phyloP scores from a whole-genome alignment of 345 rosid genomes.

The Citrus cavaleriei region DNA sequence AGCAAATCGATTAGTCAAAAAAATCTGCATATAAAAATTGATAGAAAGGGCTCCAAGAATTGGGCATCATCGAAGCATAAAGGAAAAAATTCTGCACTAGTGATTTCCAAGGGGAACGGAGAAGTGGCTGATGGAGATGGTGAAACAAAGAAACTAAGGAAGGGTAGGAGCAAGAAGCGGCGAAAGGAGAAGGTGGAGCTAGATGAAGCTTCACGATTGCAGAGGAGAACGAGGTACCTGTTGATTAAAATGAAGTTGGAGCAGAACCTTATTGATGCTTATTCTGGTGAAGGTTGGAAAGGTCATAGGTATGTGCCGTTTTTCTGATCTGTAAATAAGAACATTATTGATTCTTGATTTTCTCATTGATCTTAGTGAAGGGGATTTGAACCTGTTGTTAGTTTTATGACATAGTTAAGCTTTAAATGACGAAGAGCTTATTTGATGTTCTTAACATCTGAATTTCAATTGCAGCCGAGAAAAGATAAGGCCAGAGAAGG shows the following conservation, averaged over 20 bases:
- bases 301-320: conserved; percentile 79
- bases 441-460: not conserved
- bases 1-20: conserved; percentile 16
- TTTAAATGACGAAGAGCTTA: not conserved
- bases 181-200: conserved; percentile 44
- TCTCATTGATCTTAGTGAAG: not conserved
- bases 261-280: conserved; percentile 98
- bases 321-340: not conserved
- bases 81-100: conserved; percentile 4
- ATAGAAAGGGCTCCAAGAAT: conserved; percentile 30
- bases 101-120: conserved; percentile 23
- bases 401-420: not conserved
- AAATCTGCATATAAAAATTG: conserved; percentile 16
- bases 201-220: conserved; percentile 80
- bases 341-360: not conserved
- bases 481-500: conserved; percentile 91
- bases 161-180: conserved; percentile 39
- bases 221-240: conserved; percentile 83
- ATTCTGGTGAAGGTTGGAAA: conserved; percentile 97
- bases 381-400: not conserved
- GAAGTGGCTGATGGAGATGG: conserved; percentile 22
- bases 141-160: conserved; percentile 36
- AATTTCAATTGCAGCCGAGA: conserved; percentile 60
- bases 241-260: conserved; percentile 91
- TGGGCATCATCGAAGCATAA: conserved; percentile 10